phyloP scores from a whole-genome alignment of 2,329 filamentous ascomycete species.

The Corniculantispora saksenae region DNA sequence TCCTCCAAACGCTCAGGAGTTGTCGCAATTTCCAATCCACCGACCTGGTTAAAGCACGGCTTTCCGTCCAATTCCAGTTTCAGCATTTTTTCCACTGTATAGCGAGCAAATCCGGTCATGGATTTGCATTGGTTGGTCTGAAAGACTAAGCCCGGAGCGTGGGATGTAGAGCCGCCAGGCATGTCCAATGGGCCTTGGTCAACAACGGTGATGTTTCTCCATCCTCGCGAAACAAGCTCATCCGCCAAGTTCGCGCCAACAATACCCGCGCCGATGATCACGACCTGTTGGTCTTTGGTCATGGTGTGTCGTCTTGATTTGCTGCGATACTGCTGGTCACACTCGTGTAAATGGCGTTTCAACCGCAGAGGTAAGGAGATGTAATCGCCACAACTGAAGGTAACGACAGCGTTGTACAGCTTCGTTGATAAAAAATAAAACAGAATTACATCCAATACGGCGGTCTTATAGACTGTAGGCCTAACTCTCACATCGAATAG shows the following conservation, averaged over 20 bases:
- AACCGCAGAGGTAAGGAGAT: neutral
- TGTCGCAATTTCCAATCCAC: slow-evolving; percentile 63
- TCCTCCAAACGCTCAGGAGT: slow-evolving; percentile 60
- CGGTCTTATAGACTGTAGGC: slow-evolving; percentile 6
- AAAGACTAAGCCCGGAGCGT: slow-evolving; percentile 65
- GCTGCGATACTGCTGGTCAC: neutral
- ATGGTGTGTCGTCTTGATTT: slow-evolving; percentile 29
- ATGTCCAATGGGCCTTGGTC: slow-evolving; percentile 64
- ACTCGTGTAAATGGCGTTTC: neutral
- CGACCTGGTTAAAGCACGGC: slow-evolving; percentile 62
- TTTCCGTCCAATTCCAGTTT: slow-evolving; percentile 43
- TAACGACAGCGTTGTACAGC: neutral
- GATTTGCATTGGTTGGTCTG: slow-evolving; percentile 61
- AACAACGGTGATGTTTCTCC: slow-evolving; percentile 63
- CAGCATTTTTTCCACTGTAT: slow-evolving; percentile 62
- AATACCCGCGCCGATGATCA: slow-evolving; percentile 65
- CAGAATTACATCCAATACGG: neutral
- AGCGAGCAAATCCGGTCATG: slow-evolving; percentile 59
- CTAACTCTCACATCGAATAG: neutral
- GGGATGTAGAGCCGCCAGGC: slow-evolving; percentile 66
- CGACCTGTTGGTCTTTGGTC: slow-evolving; percentile 45
- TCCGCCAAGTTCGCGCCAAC: slow-evolving; percentile 65
- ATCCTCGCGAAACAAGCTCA: slow-evolving; percentile 63
- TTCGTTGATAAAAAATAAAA: neutral
- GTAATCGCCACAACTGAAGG: neutral